Base-by-base conservation (phyloP, 257 asterid genomes). In the Solanum ossicruentum region DNA sequence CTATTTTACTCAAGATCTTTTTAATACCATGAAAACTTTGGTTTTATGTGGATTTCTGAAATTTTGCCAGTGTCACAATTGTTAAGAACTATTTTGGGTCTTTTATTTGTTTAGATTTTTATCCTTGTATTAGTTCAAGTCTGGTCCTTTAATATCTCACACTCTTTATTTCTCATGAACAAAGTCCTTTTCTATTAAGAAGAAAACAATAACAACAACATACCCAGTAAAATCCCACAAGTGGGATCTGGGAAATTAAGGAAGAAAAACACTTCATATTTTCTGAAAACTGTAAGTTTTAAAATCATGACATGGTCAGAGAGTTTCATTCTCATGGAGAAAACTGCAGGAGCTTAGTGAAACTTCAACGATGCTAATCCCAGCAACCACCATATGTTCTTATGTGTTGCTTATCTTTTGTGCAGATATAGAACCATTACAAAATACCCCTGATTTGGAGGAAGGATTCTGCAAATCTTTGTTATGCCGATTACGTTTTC, bases 401-500 rank as follows among this genome's bases (percentile, higher is more conserved):
- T 52, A 52, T 77, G 28, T 41, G 65, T 77, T 77, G 83, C 85
- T 81, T 89, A 82, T 16, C 32, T 71, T 82, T 81, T 82, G 75
- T 89, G 91, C 98, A 96, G 99, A 96, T 91, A 70, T 93, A 41
- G 99, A 97, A 88, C 99, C 98, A 70, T 87, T 94, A 63, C 99
- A 97, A 90, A 88, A 87, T 84, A 90, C 92, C 87, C 91, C 87
- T 13, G 94, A 94, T 91, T 91, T 94, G 89, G 99, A 97, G 92
- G 98, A 95, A 93, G 99, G 99, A 83, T 90, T 91, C 80, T 97
- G 98, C 93, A 93, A 89, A 90, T 93, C 99, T 83, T 86, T 95
- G 87, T 87, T 95, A 85, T 94, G 98, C 93, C 99, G 98, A 88
- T 93, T 95, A 91, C 99, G 99, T 90, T 95, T 97, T 92, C 99